Base-by-base conservation (phyloP, 2,329 filamentous ascomycete species). In the Microsporum ferrugineum region DNA sequence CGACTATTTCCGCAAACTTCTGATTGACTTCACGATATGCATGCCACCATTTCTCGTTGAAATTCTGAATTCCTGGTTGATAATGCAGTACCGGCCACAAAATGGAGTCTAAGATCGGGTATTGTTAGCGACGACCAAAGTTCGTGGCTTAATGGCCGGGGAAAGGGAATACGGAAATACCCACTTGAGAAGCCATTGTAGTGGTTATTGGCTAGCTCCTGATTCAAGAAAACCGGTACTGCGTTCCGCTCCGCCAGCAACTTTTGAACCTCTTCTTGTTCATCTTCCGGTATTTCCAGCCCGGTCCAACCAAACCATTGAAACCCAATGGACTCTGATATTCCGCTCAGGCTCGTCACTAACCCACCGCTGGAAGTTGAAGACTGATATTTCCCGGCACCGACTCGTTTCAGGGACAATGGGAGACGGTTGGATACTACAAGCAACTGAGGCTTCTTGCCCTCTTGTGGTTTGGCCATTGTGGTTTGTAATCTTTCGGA, bases 271-370 rank as follows among this genome's bases (percentile, higher is more conserved):
- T 80, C 78, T 5, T 82, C 78, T 57, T 86, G 80, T 72, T 96
- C 91, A 47, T 83, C 80, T 62, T 94, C 88, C 45, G 89, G 88
- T 0, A 96, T 84, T 73, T 95, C 88, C 17, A 94, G 78, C 14
- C 92, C 91, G 0, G 92, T 91, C 92, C 92, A 96, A 64, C 91
- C 92, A 75, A 96, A 96, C 91, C 92, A 96, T 71, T 89, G 88
- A 74, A 96, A 96, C 67, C 85, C 88, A 23, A 89, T 95, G 3
- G 88, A 87, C 75, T 96, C 96, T 69, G 88, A 87, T 58, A 96
- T 78, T 29, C 91, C 91, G 61, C 89, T 92, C 60, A 96, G 79
- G 27, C 91, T 91, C 33, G 89, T 95, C 68, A 96, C 91, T 27
- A 96, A 83, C 10, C 91, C 91, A 61, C 91, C 91, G 8, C 91